Evolutionary conservation across 139 green algal species (phyloP).

Genomic region (Astrephomene gubernaculifera): DNA sequence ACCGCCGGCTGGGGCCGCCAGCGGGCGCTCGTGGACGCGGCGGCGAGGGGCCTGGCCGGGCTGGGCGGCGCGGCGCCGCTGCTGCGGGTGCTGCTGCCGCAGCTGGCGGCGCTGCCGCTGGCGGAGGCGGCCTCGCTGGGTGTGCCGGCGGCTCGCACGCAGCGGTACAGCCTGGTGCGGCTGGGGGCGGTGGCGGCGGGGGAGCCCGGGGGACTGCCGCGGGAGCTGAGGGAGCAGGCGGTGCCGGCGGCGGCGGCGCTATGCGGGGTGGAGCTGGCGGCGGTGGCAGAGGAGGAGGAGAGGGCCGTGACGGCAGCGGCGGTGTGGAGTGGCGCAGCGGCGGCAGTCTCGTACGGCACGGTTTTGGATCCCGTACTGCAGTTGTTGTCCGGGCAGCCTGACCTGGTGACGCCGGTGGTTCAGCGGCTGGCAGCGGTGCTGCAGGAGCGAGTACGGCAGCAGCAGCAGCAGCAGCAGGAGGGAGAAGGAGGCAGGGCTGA

Average conservation of each 20-base stretch:
- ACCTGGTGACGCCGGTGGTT: slow-evolving; percentile 9
- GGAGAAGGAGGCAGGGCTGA: neutral
- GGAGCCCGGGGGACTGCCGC: neutral
- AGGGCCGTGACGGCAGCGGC: neutral
- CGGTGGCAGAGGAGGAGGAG: neutral
- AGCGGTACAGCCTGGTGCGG: slow-evolving; percentile 37
- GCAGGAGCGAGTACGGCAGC: neutral
- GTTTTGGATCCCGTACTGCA: neutral
- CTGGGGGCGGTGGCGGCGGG: slow-evolving; percentile 30
- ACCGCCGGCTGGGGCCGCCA: slow-evolving; percentile 11
- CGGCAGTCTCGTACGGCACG: neutral
- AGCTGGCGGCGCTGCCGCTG: slow-evolving; percentile 28
- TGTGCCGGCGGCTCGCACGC: neutral
- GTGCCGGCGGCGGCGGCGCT: neutral
- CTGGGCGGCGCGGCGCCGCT: slow-evolving; percentile 25
- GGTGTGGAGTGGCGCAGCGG: too few relatives aligned
- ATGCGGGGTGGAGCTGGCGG: slow-evolving; percentile 8
- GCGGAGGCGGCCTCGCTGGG: neutral
- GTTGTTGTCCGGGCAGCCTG: slow-evolving; percentile 4
- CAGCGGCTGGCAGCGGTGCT: slow-evolving; percentile 12
- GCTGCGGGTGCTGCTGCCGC: slow-evolving; percentile 29
- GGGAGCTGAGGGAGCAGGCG: neutral
- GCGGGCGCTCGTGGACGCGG: slow-evolving; percentile 19
- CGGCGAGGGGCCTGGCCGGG: neutral
- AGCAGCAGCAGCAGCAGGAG: neutral